Conservation (phyloP, 2,329 filamentous ascomycete species). For the Ophiostoma perfectum region DNA sequence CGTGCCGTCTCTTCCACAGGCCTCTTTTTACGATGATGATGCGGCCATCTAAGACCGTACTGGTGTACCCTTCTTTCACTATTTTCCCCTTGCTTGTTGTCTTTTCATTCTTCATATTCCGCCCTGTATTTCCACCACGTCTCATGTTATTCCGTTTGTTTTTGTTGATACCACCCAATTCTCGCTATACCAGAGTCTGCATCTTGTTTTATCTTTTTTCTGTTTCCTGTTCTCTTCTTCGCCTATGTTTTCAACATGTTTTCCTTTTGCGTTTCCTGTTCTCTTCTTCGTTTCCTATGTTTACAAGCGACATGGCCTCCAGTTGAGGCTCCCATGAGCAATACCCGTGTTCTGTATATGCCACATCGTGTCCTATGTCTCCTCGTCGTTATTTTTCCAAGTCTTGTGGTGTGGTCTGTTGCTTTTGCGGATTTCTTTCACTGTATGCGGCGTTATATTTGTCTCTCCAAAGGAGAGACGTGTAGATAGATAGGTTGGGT, state of each 20-base stretch:
- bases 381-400: too few relatives aligned
- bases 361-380: too few relatives aligned
- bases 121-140: background rate
- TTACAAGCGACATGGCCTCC: too few relatives aligned
- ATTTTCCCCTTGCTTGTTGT: background rate
- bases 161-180: background rate
- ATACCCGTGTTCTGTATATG: too few relatives aligned
- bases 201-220: background rate
- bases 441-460: too few relatives aligned
- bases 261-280: background rate
- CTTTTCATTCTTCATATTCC: too few relatives aligned
- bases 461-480: too few relatives aligned
- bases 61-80: background rate
- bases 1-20: constrained; percentile 15
- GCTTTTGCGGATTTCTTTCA: too few relatives aligned
- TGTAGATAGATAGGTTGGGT: too few relatives aligned
- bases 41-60: constrained; percentile 12
- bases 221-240: background rate
- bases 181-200: background rate
- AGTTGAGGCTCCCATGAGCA: too few relatives aligned
- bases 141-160: background rate
- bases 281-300: background rate
- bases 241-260: background rate
- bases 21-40: constrained; percentile 24
- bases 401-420: too few relatives aligned